A percentile compares a stretch with the other conserved stretches of the same genome.
phyloP scores from a whole-genome alignment of 2,329 filamentous ascomycete species.

The Zasmidium citrigriseum region DNA sequence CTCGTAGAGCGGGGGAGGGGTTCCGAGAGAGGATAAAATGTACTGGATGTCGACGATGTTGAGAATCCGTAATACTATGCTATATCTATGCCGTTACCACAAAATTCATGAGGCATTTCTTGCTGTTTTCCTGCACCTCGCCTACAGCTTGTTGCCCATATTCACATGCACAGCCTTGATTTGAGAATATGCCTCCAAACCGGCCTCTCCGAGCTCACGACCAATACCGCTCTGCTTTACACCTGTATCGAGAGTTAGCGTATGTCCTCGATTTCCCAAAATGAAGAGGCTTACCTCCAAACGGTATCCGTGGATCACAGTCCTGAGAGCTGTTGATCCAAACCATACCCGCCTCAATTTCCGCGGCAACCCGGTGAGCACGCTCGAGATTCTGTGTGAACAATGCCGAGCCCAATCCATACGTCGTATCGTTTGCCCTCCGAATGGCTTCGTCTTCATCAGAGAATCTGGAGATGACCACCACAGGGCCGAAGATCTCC shows the following conservation, averaged over 20 bases:
- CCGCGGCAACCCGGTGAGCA: constrained; percentile 53
- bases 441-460: constrained; percentile 57
- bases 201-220: constrained; percentile 61
- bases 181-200: constrained; percentile 63
- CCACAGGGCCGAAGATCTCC: constrained; percentile 63
- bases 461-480: constrained; percentile 59
- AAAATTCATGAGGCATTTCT: too few relatives aligned
- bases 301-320: constrained; percentile 50
- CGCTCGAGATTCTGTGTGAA: constrained; percentile 64
- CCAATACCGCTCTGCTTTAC: constrained; percentile 65
- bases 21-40: too few relatives aligned
- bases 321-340: constrained; percentile 66
- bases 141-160: constrained; percentile 46
- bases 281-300: background rate
- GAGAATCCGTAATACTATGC: too few relatives aligned
- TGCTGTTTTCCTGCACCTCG: too few relatives aligned
- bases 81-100: too few relatives aligned
- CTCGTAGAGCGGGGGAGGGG: too few relatives aligned
- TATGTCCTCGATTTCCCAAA: too few relatives aligned
- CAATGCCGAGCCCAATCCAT: constrained; percentile 62
- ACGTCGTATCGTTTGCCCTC: constrained; percentile 60
- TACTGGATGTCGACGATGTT: too few relatives aligned
- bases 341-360: constrained; percentile 68
- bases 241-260: constrained; percentile 35
- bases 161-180: constrained; percentile 57